Conservation (phyloP, 2,329 filamentous ascomycete genomes). For the Hirsutella minnesotensis region DNA sequence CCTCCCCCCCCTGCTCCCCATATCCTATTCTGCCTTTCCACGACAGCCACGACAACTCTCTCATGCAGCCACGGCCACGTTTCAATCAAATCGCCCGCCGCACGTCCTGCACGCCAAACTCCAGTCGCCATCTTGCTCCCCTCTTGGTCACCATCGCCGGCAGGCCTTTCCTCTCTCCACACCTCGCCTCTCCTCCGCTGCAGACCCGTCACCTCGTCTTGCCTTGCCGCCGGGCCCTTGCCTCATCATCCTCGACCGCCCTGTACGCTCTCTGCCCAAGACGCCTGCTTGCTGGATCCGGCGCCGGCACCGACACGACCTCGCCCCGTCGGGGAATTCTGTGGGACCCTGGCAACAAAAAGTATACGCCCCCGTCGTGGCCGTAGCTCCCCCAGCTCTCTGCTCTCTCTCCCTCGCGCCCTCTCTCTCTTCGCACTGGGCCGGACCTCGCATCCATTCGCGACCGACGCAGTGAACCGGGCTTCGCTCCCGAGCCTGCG, state of each 20-base stretch:
- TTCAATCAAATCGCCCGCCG: not conserved
- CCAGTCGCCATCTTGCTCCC: not conserved
- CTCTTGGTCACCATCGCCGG: no score
- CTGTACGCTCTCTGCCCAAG: no score
- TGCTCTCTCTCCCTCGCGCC: no score
- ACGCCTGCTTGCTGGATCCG: no score
- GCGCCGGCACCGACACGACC: no score
- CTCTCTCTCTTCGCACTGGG: no score
- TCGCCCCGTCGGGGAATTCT: no score
- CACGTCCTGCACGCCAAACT: not conserved
- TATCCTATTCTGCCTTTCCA: not conserved
- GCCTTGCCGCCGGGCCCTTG: not conserved
- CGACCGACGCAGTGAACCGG: not conserved
- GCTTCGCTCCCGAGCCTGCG: not conserved
- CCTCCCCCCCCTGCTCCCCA: not conserved
- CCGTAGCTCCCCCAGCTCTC: not conserved
- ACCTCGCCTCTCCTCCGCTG: constrained; percentile 2
- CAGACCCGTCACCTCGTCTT: not conserved
- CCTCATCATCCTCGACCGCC: not conserved
- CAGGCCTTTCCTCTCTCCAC: not conserved
- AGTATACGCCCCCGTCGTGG: not conserved
- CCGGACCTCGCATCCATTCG: no score
- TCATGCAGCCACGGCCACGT: constrained; percentile 4
- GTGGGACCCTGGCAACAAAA: no score
- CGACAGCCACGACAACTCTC: constrained; percentile 2